These are phyloP conservation scores for Cladosporium velox DNA, from an alignment of 2,329 filamentous ascomycete genomes.

Conservation along the genomic window DNA sequence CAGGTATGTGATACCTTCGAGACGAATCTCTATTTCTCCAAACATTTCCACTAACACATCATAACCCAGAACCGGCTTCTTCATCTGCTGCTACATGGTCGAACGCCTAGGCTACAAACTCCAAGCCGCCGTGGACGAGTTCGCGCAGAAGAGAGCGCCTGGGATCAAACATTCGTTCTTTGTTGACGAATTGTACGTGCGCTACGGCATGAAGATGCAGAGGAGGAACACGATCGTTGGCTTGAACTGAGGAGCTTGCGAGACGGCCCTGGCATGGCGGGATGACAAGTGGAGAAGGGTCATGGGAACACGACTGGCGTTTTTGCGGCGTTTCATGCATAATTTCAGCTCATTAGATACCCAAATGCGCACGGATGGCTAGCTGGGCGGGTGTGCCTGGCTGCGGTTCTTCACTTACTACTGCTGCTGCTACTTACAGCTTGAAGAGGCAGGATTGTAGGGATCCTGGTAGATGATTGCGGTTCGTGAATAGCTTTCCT, in stretches of 20 bases:
- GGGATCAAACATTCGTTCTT: slow-evolving; percentile 92
- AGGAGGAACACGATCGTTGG: slow-evolving; percentile 25
- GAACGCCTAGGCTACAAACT: slow-evolving; percentile 73
- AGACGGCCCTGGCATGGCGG: background rate
- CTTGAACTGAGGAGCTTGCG: slow-evolving; percentile 4
- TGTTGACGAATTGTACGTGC: slow-evolving; percentile 76
- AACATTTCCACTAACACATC: background rate
- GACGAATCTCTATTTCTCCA: background rate
- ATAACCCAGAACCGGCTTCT: slow-evolving; percentile 72
- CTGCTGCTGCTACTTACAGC: background rate
- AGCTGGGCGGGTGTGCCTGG: background rate
- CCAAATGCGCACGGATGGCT: slow-evolving; percentile 7
- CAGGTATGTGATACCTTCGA: slow-evolving; percentile 23
- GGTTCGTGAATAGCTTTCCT: background rate
- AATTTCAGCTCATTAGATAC: slow-evolving; percentile 11
- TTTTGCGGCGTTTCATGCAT: slow-evolving; percentile 8
- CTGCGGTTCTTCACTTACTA: background rate
- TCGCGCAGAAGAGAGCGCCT: slow-evolving; percentile 70
- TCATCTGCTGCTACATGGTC: slow-evolving; percentile 87
- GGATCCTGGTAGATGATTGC: background rate
- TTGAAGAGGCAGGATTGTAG: background rate
- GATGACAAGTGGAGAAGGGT: background rate
- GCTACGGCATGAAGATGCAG: slow-evolving; percentile 59
- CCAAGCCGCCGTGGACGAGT: slow-evolving; percentile 76
- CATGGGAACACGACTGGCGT: background rate